Evolutionary conservation across 257 asterid genomes (phyloP).

Genomic region (Paraleonurus japonicus): DNA sequence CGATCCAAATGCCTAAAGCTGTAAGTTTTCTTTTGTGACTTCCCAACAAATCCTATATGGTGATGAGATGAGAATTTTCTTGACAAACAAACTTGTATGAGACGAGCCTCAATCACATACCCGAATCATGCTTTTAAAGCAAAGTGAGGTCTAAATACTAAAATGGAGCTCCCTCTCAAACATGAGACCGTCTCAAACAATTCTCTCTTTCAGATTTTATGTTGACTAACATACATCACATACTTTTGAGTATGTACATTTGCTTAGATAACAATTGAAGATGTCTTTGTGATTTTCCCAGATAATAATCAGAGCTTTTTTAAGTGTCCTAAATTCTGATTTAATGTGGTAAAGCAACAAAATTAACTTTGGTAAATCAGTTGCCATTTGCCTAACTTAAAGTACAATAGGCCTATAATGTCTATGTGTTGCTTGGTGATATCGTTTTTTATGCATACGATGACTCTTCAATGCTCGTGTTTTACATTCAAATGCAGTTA

Average conservation of each 20-base stretch:
- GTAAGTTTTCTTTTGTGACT: conserved; percentile 44
- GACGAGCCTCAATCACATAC: too few species aligned
- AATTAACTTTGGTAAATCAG: neutral
- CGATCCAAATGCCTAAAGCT: conserved; percentile 95
- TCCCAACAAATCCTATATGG: neutral
- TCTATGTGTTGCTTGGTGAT: neutral
- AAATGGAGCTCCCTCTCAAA: too few species aligned
- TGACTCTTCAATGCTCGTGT: neutral
- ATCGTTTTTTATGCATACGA: neutral
- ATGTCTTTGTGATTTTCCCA: neutral
- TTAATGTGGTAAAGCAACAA: neutral
- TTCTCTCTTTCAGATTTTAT: too few species aligned
- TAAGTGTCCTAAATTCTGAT: neutral
- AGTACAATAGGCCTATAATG: neutral
- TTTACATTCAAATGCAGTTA: conserved; percentile 53
- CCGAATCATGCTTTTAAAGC: too few species aligned
- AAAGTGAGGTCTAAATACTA: too few species aligned
- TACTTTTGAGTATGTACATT: too few species aligned
- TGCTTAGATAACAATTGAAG: too few species aligned
- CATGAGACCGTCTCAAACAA: too few species aligned
- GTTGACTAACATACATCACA: too few species aligned
- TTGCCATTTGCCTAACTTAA: neutral
- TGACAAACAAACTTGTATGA: too few species aligned
- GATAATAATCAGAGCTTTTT: neutral
- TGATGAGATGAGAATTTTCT: too few species aligned